Evolutionary conservation across 2,329 filamentous ascomycete species (phyloP).

Genomic region (Xylaria sp.): DNA sequence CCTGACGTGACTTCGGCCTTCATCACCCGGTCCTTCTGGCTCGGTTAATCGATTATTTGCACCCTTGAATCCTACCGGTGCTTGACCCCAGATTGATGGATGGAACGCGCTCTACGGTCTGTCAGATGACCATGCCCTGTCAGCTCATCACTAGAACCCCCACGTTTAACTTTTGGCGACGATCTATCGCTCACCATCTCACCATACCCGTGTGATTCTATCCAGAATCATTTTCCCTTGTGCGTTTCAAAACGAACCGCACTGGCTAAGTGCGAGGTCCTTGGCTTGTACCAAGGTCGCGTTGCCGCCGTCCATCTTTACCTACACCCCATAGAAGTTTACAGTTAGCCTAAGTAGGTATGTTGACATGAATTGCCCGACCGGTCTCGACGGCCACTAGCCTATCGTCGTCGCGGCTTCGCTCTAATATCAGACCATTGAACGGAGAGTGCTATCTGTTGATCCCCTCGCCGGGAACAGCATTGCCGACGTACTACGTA

Average conservation of each 20-base stretch:
- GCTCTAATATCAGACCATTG: conserved; percentile 6
- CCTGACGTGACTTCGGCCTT: neutral
- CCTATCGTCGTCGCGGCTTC: neutral
- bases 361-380: neutral
- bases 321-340: conserved; percentile 2
- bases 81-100: neutral
- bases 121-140: neutral
- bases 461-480: conserved; percentile 14
- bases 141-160: conserved; percentile 1
- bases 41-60: conserved; percentile 7
- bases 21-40: conserved; percentile 15
- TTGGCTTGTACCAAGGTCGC: neutral
- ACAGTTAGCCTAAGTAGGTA: neutral
- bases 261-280: neutral
- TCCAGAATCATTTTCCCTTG: neutral
- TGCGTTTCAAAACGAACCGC: conserved; percentile 5
- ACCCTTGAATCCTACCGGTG: conserved; percentile 1
- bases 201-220: neutral
- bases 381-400: conserved; percentile 21
- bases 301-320: conserved; percentile 7
- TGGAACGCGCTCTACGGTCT: neutral
- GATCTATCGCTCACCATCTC: neutral
- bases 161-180: conserved; percentile 4
- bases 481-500: neutral
- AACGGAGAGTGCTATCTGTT: conserved; percentile 19